Conservation (phyloP, 495 filamentous ascomycete genomes). For the Haplographium delicatum region DNA sequence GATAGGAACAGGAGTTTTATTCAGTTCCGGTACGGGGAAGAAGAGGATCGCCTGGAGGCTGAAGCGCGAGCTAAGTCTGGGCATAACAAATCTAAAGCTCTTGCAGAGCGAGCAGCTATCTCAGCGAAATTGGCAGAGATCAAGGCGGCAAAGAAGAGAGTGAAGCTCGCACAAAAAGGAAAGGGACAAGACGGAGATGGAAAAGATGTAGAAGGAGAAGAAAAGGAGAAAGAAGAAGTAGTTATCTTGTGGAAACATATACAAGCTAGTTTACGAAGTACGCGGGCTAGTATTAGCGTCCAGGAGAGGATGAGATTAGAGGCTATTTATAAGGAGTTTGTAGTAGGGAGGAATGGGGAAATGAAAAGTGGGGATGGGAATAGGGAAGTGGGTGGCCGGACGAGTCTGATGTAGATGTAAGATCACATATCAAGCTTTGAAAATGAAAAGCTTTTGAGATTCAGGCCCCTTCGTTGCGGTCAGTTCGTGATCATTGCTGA, state of each 20-base stretch:
- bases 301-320: conserved; percentile 68
- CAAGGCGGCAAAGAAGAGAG: conserved; percentile 59
- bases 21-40: conserved; percentile 75
- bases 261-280: conserved; percentile 66
- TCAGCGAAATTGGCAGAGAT: conserved; percentile 69
- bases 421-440: too few species aligned
- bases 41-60: conserved; percentile 40
- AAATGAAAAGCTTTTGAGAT: too few species aligned
- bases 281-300: conserved; percentile 73
- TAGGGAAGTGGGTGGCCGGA: conserved; percentile 86
- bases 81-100: conserved; percentile 39
- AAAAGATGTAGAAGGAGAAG: conserved; percentile 8
- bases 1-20: conserved; percentile 56
- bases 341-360: conserved; percentile 85
- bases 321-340: conserved; percentile 86
- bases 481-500: too few species aligned
- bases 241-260: conserved; percentile 86
- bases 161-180: conserved; percentile 25
- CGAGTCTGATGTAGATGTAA: conserved; percentile 58
- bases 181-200: background rate
- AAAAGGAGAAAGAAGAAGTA: conserved; percentile 57
- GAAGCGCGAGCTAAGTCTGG: conserved; percentile 32
- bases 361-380: conserved; percentile 87
- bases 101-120: conserved; percentile 67
- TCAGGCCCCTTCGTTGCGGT: too few species aligned